Base-by-base conservation (phyloP, 495 filamentous ascomycete species). In the Hypoxylon perforatum region DNA sequence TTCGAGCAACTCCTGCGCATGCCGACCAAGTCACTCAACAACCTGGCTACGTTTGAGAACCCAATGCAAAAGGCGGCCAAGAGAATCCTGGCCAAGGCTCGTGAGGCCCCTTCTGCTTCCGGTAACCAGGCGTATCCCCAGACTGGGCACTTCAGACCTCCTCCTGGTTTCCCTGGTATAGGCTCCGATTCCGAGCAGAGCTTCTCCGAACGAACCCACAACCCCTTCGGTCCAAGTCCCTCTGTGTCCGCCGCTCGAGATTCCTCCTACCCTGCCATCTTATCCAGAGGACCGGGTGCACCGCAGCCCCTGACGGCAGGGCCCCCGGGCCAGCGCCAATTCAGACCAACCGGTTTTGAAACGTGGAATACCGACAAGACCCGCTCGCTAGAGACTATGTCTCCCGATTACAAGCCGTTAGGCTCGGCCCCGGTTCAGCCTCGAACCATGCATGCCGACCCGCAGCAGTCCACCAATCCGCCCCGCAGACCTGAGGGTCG, bases 291-390 rank as follows among this genome's bases (percentile, higher is more conserved):
- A 25, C 50, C 72, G 14, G 80, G 80, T 11, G 75, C 77, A 21
- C 80, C 80, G 10, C 75, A 72, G 19, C 80, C 81, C 4, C 62
- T 84, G 39, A 82, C 75, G 6, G 81, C 81, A 9, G 81, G 81
- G 6, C 81, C 81, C 7, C 81, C 81, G 0, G 81, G 81, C 17
- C 74, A 77, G 23, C 80, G 81, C 35, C 75, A 77, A 15, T 74
- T 74, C 50, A 71, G 66, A 23, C 66, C 77, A 2, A 66, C 71
- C 14, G 50, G 65, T 0, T 69, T 78, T n/a, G 71, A 81, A 7
- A 41, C 47, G 51, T 53, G 56, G 47, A 18, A 35, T 17, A 9
- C 57, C 11, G 65, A 66, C 17, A 70, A 72, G 41, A 44, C 75
- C 12, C 64, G 57, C 5, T 17, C 30, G 5, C 50, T 67, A 14